Base-by-base conservation (phyloP, 768 basidiomycete species). In the Nidularia sp. region DNA sequence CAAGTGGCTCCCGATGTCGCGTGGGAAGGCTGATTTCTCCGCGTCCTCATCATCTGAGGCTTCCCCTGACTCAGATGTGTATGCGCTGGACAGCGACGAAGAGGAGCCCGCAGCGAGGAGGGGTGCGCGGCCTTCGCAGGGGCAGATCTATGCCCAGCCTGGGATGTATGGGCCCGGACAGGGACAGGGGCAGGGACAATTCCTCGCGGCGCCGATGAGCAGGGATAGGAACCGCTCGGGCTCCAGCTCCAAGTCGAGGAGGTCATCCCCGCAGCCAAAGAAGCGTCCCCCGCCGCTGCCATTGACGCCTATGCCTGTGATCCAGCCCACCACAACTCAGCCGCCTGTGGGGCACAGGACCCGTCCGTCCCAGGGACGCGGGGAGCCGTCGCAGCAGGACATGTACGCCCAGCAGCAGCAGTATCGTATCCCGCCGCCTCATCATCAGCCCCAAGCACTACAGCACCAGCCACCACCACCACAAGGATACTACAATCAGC, bases 1-100 rank as follows among this genome's bases (percentile, higher is more conserved):
- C n/a, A 61, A 61, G 41, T 52, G 47, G 55, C 39, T 52, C 13
- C 25, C 25, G 44, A 25, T 29, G 25, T 29, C 25, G 25, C 25
- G 25, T 29, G 25, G 25, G 25, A 29, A 29, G 25, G 25, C 25
- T 29, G 25, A 29, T 29, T 29, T 29, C 25, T 29, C 25, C 25
- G 25, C n/a, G 25, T n/a, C 13, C 15, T 36, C 32, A 34, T 33
- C 12, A 25, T 15, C 34, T 13, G 13, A 10, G 47, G n/a, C 10
- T 5, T 33, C 13, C 0, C 9, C 33, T 29, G 47, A 48, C 13
- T 34, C 47, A 33, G 29, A 22, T 10, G 2, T 41, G 39, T 10
- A 41, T 41, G 2, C 39, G 31, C 4, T 29, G 25, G 25, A 29
- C 25, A 47, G 45, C 15, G 29, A 31, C 29, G 45, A 47, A 2